These are phyloP conservation scores for Prototheca wickerhamii DNA, from an alignment of 163 green algal species.

Conservation along the genomic window DNA sequence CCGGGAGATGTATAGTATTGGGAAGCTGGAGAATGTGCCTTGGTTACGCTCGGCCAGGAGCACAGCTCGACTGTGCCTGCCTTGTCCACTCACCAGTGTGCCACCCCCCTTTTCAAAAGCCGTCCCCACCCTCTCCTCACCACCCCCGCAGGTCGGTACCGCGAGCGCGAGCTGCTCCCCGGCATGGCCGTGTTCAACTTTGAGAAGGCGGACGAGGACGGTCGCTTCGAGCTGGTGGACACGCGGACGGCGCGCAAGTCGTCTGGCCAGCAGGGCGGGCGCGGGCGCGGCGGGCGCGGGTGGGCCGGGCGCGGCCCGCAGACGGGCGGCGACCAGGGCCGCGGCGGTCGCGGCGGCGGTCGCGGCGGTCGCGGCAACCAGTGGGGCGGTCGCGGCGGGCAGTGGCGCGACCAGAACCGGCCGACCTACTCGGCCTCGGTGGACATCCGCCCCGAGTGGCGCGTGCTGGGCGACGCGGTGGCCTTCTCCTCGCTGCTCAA, in stretches of 20 bases:
- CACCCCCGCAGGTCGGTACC: constrained; percentile 44
- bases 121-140: neutral
- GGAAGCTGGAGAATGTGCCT: too few species aligned
- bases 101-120: too few species aligned
- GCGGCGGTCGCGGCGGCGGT: constrained; percentile 5
- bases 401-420: constrained; percentile 27
- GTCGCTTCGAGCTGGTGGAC: constrained; percentile 95
- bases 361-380: constrained; percentile 6
- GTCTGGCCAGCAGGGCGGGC: constrained; percentile 36
- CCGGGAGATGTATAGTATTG: too few species aligned
- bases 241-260: constrained; percentile 57
- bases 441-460: constrained; percentile 92
- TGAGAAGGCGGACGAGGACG: constrained; percentile 89
- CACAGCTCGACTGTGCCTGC: too few species aligned
- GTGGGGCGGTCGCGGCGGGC: constrained; percentile 13
- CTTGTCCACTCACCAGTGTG: too few species aligned
- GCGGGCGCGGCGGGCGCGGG: constrained; percentile 27
- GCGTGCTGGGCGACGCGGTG: constrained; percentile 86
- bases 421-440: constrained; percentile 65
- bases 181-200: constrained; percentile 87
- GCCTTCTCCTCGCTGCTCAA: constrained; percentile 74
- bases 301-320: constrained; percentile 11
- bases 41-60: too few species aligned
- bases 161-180: constrained; percentile 35
- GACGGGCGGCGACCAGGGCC: constrained; percentile 1